A percentile compares a stretch with the other conserved stretches of the same genome.
phyloP scores from a whole-genome alignment of 148 eudicot genomes.

The Spergularia marina region DNA sequence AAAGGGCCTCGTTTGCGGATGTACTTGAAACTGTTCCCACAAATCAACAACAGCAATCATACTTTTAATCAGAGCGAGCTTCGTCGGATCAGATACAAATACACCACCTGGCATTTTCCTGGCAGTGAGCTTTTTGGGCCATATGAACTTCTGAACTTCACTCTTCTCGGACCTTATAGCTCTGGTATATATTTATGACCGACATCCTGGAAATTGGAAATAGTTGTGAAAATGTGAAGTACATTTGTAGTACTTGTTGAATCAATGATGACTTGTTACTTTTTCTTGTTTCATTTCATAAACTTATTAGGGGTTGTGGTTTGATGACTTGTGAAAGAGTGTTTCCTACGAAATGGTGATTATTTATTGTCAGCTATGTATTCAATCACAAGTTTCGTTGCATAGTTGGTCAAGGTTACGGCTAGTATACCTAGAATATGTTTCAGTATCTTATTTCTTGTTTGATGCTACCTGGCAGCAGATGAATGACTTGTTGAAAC shows the following conservation, averaged over 20 bases:
- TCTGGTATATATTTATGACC: constrained; percentile 40
- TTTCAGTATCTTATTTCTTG: not conserved
- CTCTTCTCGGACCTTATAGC: constrained; percentile 71
- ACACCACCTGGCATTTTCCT: constrained; percentile 60
- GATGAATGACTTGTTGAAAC: constrained; percentile 2
- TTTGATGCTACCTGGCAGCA: not conserved
- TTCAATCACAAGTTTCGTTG: not conserved
- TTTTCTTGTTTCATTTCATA: not conserved
- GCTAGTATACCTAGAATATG: not conserved
- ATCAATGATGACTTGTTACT: not conserved
- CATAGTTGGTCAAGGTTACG: not conserved
- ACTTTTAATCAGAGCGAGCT: constrained; percentile 64
- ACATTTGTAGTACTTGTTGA: not conserved
- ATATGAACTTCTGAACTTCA: constrained; percentile 88
- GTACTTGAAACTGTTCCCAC: constrained; percentile 75
- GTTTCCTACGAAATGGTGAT: too few species aligned
- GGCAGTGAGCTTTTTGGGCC: constrained; percentile 80
- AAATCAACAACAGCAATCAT: constrained; percentile 21
- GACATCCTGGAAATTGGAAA: not conserved
- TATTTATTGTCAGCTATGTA: not conserved
- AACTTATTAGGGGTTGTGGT: too few species aligned
- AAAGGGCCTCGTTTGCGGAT: constrained; percentile 83
- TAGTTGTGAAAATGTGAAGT: not conserved
- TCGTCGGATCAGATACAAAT: constrained; percentile 41
- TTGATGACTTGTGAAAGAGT: not conserved